phyloP scores from a whole-genome alignment of 139 green algal species.

The Volvox reticuliferus region DNA sequence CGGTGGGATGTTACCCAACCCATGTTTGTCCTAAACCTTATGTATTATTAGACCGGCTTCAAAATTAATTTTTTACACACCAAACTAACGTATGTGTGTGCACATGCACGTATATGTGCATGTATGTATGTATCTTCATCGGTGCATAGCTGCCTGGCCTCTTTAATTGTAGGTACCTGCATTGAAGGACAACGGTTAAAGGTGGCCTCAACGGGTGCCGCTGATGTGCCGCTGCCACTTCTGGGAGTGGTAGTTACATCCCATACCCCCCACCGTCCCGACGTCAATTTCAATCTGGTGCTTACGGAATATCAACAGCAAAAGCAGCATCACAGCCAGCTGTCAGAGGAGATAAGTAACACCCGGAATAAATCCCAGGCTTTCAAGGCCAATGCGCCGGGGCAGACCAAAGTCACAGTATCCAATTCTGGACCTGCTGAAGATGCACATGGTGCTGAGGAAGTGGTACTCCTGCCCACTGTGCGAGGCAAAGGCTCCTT shows the following conservation, averaged over 20 bases:
- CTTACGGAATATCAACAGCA: neutral
- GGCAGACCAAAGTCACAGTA: neutral
- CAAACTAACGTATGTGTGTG: too few species aligned
- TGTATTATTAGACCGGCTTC: too few species aligned
- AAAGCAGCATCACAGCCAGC: neutral
- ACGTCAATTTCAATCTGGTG: neutral
- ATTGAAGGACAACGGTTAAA: too few species aligned
- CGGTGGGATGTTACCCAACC: too few species aligned
- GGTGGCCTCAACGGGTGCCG: neutral
- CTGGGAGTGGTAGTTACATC: neutral
- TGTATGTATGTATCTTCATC: too few species aligned
- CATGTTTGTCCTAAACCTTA: too few species aligned
- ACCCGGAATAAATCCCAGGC: neutral
- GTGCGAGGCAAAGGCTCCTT: neutral
- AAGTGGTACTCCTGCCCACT: neutral
- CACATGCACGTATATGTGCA: too few species aligned
- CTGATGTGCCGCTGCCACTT: neutral
- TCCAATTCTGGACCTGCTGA: neutral
- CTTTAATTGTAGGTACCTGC: too few species aligned
- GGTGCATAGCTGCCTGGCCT: too few species aligned
- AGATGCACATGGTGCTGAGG: neutral
- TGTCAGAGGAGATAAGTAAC: neutral
- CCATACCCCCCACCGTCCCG: neutral
- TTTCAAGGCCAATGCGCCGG: neutral
- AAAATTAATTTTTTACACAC: too few species aligned